Evolutionary conservation across 2,329 filamentous ascomycete species (phyloP), one percentile per base, ranked within the genome.

Genomic region (Amauroascus verrucosus): DNA sequence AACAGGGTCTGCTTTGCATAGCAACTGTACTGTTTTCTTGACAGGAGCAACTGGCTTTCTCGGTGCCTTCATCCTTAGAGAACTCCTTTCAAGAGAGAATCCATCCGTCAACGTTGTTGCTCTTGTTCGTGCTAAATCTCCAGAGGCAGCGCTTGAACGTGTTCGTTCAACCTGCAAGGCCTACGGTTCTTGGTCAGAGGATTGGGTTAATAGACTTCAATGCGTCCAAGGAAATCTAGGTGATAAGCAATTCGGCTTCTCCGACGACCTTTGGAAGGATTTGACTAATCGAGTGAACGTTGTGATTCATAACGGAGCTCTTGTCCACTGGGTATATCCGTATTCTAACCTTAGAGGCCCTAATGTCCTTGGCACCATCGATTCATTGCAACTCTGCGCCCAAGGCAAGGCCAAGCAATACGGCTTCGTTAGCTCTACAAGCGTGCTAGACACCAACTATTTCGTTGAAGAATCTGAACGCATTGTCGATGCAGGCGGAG

Each of bases 41-140:
- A 96, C 90, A 2, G 89, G 91, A 41, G 88, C 87, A 3, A 96
- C 90, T 4, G 90, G 90, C 1, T 96, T 96, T 74, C 70, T 96
- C 18, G 90, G 90, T 26, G 79, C 86, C 0, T 94, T 89, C 63
- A 74, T 96, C 9, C 73, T 94, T 30, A 79, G 79, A 53, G 87
- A 95, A 53, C 70, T 95, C 1, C 75, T 96, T 1, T 78, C 78
- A 37, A 76, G 84, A 22, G 72, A 74, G 8, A 71, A 71, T 14
- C 77, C 72, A 16, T 68, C 72, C 16, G 72, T 80, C 13, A 83
- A 79, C 59, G 76, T 95, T 8, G 81, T 95, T 54, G 82, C 84
- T 0, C 83, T 90, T 54, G 84, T 95, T 3, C 84, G 89, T 49
- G 82, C 82, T 37, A 82, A 84, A 65, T 80, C 81, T 54, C 63